Base-by-base conservation (phyloP, 2,329 filamentous ascomycete genomes). In the Claviceps citrina region DNA sequence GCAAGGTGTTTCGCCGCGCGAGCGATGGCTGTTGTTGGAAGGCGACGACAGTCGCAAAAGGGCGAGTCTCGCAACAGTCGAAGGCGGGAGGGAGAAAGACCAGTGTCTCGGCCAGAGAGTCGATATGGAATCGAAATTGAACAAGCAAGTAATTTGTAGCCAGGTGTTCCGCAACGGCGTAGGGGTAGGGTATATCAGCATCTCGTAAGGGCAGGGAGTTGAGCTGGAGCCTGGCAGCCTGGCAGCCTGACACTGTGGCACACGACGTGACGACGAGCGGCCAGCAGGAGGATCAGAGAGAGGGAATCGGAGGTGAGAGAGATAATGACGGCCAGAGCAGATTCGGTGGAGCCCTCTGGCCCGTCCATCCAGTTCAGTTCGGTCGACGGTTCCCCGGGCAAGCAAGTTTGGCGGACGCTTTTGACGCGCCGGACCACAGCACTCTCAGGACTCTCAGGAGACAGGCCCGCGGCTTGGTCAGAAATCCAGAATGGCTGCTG, bases 301-400 rank as follows among this genome's bases (percentile, higher is more conserved):
- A 5, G 15, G n/a, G 31, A 35, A 34, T n/a, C n/a, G n/a, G n/a
- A n/a, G n/a, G n/a, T n/a, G n/a, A n/a, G n/a, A n/a, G n/a, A n/a
- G 36, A 35, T 18, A 30, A 19, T 25, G 28, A 31, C 36, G 31
- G 33, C n/a, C 18, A 33, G n/a, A n/a, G 35, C 25, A 36, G 31
- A 38, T 30, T 30, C 26, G 36, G 41, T 42, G 41, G 41, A 42
- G 24, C 36, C 41, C 24, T n/a, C 27, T 32, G 18, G 41, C 30
- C 31, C 28, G 40, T 33, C n/a, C n/a, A n/a, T n/a, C n/a, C n/a
- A n/a, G n/a, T n/a, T n/a, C n/a, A n/a, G n/a, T n/a, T n/a, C n/a
- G n/a, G n/a, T n/a, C n/a, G n/a, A n/a, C n/a, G n/a, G n/a, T n/a
- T n/a, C n/a, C n/a, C n/a, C n/a, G n/a, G n/a, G n/a, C n/a, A n/a